phyloP scores from a whole-genome alignment of 2,329 filamentous ascomycete species.

The Colletotrichum sp. region DNA sequence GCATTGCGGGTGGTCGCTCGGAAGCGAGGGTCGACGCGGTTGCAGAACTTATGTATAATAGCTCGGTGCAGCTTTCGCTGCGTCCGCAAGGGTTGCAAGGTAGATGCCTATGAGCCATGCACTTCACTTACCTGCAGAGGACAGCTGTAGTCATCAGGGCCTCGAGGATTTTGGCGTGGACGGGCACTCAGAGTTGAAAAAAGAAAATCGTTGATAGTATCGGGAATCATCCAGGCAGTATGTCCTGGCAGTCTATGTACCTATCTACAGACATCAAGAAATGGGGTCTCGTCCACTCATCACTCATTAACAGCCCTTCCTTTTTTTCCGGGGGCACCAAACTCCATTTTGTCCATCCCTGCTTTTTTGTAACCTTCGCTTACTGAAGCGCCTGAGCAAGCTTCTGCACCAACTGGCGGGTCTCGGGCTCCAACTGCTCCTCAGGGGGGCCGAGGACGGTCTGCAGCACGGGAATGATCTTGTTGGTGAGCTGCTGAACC shows the following conservation, averaged over 20 bases:
- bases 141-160: not conserved
- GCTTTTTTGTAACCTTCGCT: not conserved
- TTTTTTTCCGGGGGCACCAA: not conserved
- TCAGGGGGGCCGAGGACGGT: conserved; percentile 73
- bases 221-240: conserved; percentile 18
- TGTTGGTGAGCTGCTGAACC: conserved; percentile 71
- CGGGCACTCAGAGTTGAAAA: not conserved
- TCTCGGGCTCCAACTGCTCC: conserved; percentile 77
- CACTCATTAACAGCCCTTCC: conserved; percentile 18
- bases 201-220: conserved; percentile 5
- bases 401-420: conserved; percentile 67
- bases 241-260: conserved; percentile 17
- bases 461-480: conserved; percentile 73
- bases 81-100: not conserved
- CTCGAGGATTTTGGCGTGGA: fast-evolving
- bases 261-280: conserved; percentile 20
- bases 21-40: not conserved
- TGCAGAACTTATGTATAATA: not conserved
- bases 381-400: conserved; percentile 55
- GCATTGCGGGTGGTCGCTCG: not conserved
- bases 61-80: not conserved
- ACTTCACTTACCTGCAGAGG: not conserved
- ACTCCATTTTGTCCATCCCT: not conserved
- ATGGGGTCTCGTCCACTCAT: conserved; percentile 21
- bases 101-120: not conserved